Evolutionary conservation across 805 yeast genomes (phyloP).

Genomic region (Lachancea meyersii): DNA sequence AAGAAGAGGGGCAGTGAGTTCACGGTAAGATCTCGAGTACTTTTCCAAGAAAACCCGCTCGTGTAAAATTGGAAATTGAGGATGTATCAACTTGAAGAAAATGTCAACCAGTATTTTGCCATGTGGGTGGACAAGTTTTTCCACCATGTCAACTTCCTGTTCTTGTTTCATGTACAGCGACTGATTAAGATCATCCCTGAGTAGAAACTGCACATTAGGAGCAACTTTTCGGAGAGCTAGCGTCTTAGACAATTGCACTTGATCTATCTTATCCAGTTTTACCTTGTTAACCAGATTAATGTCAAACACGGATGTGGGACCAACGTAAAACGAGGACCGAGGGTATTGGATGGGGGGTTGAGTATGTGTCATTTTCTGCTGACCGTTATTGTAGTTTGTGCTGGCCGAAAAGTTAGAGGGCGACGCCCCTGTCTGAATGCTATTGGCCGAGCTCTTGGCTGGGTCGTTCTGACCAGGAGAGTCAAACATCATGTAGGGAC

Average conservation of each 20-base stretch:
- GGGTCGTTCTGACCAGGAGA: constrained; percentile 5
- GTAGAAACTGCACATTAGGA: constrained; percentile 63
- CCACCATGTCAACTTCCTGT: constrained; percentile 76
- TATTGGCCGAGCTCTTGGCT: constrained; percentile 3
- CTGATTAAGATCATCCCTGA: constrained; percentile 75
- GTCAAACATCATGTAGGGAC: constrained; percentile 2
- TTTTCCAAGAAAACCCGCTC: constrained; percentile 88
- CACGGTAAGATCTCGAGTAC: constrained; percentile 84
- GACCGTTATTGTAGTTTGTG: not conserved
- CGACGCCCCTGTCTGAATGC: constrained; percentile 1
- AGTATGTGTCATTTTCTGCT: constrained; percentile 4
- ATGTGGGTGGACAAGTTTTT: constrained; percentile 82
- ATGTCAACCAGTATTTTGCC: constrained; percentile 76
- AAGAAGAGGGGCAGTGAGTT: constrained; percentile 81
- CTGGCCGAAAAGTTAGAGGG: constrained; percentile 4
- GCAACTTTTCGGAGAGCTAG: constrained; percentile 75
- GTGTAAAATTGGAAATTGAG: constrained; percentile 85
- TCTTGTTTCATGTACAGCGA: constrained; percentile 63
- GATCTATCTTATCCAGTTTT: constrained; percentile 66
- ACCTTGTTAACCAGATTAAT: constrained; percentile 58
- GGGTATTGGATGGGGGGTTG: constrained; percentile 68
- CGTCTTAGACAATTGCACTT: constrained; percentile 62
- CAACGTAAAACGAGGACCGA: constrained; percentile 80
- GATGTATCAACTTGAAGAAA: constrained; percentile 82
- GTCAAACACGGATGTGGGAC: constrained; percentile 84